Evolutionary conservation across 345 rosid genomes (phyloP).

Genomic region (Salix exigua): DNA sequence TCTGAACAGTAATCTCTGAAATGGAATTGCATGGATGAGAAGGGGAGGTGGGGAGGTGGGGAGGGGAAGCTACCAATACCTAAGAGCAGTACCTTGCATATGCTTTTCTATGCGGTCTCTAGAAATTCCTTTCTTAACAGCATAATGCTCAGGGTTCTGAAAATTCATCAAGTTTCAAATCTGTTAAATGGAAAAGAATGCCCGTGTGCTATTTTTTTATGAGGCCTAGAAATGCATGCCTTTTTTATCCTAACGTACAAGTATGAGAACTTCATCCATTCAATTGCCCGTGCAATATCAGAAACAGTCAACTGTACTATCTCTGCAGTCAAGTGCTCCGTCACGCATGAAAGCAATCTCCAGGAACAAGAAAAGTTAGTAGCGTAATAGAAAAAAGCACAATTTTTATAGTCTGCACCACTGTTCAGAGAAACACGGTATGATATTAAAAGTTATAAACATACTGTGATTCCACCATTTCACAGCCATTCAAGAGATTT

Average conservation of each 20-base stretch:
- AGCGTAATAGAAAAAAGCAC: slow-evolving; percentile 11
- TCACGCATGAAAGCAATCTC: slow-evolving; percentile 85
- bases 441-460: slow-evolving; percentile 30
- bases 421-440: background rate
- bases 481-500: slow-evolving; percentile 89
- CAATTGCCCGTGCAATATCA: slow-evolving; percentile 80
- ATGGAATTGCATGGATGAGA: slow-evolving; percentile 20
- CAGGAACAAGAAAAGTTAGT: slow-evolving; percentile 22
- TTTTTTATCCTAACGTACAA: slow-evolving; percentile 88
- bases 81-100: slow-evolving; percentile 55
- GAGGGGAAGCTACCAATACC: slow-evolving; percentile 2
- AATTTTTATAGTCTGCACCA: background rate
- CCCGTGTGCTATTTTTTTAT: background rate
- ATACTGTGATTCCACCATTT: slow-evolving; percentile 95
- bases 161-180: slow-evolving; percentile 9
- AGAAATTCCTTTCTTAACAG: slow-evolving; percentile 68
- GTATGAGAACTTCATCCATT: slow-evolving; percentile 97
- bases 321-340: slow-evolving; percentile 96
- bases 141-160: slow-evolving; percentile 90
- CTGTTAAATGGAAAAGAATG: slow-evolving; percentile 7
- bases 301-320: slow-evolving; percentile 87
- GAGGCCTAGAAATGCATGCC: slow-evolving; percentile 38
- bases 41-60: background rate
- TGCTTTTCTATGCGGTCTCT: slow-evolving; percentile 78
- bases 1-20: slow-evolving; percentile 72